Evolutionary conservation across 192 early-diverging fungal genomes (phyloP).

Genomic region (Nowakowskiella sp.): DNA sequence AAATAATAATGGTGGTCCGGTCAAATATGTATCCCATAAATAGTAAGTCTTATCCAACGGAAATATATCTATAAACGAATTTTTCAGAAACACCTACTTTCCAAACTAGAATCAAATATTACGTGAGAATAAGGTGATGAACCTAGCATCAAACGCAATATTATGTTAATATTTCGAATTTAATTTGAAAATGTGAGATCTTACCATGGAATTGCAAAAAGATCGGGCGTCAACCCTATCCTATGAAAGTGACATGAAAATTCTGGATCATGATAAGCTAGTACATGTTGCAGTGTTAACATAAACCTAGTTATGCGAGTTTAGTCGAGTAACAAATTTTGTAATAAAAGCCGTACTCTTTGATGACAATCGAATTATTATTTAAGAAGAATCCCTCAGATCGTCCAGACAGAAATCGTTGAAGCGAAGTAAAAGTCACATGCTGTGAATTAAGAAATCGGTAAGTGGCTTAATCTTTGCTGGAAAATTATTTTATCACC

Average conservation of each 20-base stretch:
- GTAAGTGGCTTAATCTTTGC: not conserved
- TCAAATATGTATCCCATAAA: conserved; percentile 69
- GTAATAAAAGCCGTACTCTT: conserved; percentile 36
- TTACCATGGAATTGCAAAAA: conserved; percentile 69
- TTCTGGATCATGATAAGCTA: conserved; percentile 67
- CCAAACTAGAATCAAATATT: conserved; percentile 19
- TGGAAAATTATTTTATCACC: not conserved
- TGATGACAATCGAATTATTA: conserved; percentile 62
- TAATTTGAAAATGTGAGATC: not conserved
- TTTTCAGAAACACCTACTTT: not conserved
- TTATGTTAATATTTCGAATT: not conserved
- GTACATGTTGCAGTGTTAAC: conserved; percentile 52
- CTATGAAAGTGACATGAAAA: conserved; percentile 52
- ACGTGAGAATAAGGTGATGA: conserved; percentile 76
- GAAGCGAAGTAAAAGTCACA: conserved; percentile 58
- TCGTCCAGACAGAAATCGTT: conserved; percentile 57
- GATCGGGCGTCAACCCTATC: conserved; percentile 58
- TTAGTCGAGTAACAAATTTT: not conserved
- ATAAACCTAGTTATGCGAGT: conserved; percentile 25
- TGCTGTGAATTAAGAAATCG: conserved; percentile 18
- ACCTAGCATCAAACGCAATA: conserved; percentile 27
- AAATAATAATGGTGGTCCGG: conserved; percentile 54
- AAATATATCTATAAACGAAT: conserved; percentile 58
- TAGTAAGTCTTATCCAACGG: conserved; percentile 72
- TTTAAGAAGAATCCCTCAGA: conserved; percentile 62